These are phyloP conservation scores for Parathielavia appendiculata DNA, from an alignment of 495 filamentous ascomycete species.

Conservation along the genomic window DNA sequence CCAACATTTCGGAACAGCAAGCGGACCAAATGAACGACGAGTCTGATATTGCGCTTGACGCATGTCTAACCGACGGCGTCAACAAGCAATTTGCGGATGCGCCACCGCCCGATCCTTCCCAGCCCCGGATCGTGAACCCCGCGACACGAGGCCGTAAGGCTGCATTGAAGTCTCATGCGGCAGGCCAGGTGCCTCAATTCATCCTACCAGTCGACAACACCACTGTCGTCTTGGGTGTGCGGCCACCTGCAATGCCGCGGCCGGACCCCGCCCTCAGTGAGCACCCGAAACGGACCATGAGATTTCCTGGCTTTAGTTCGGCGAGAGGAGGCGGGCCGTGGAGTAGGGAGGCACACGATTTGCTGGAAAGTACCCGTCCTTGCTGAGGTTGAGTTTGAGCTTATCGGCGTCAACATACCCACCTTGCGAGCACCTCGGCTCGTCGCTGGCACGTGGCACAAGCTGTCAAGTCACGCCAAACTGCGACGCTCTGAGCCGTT, in stretches of 20 bases:
- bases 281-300: conserved; percentile 28
- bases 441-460: neutral
- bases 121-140: conserved; percentile 35
- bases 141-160: conserved; percentile 48
- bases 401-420: too few relatives aligned
- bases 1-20: neutral
- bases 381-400: conserved; percentile 12
- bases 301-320: conserved; percentile 37
- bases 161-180: conserved; percentile 44
- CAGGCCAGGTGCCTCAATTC: conserved; percentile 40
- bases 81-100: neutral
- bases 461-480: neutral
- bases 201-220: conserved; percentile 32
- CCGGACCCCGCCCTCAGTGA: conserved; percentile 15
- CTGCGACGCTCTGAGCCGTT: too few relatives aligned
- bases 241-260: conserved; percentile 7
- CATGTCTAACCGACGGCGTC: neutral
- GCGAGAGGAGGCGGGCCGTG: conserved; percentile 45
- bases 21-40: conserved; percentile 3
- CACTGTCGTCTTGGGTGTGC: neutral
- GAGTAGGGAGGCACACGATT: conserved; percentile 50
- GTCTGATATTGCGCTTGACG: neutral
- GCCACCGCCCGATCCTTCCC: conserved; percentile 4
- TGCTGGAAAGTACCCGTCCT: conserved; percentile 44
- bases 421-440: neutral